A percentile compares a stretch with the other conserved stretches of the same genome.
These are phyloP conservation scores for Entomortierella chlamydospora DNA, from an alignment of 192 early-diverging fungal species.

Conservation along the genomic window DNA sequence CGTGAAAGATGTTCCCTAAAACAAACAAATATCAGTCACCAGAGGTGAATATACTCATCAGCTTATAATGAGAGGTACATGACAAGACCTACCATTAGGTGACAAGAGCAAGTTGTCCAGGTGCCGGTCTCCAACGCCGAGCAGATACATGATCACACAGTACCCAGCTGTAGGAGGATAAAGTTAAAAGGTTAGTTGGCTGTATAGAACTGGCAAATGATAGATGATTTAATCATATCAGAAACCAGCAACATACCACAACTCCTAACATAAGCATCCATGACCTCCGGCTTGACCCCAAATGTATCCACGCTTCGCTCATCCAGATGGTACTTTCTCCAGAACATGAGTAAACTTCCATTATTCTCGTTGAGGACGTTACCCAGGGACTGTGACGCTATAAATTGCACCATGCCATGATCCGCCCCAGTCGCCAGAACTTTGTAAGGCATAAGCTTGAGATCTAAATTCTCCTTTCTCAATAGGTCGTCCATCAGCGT, in stretches of 20 bases:
- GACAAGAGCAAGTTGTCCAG: constrained; percentile 96
- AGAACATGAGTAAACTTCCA: constrained; percentile 83
- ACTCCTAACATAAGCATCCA: constrained; percentile 97
- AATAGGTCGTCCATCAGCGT: constrained; percentile 97
- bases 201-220: neutral
- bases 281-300: constrained; percentile 77
- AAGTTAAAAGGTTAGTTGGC: neutral
- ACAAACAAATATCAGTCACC: neutral
- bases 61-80: neutral
- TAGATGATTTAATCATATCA: neutral
- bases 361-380: constrained; percentile 89
- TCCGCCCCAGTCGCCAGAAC: constrained; percentile 96
- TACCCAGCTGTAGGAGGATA: constrained; percentile 82
- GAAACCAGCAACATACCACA: constrained; percentile 70
- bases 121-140: constrained; percentile 98
- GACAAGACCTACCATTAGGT: constrained; percentile 68
- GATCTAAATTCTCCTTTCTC: constrained; percentile 95
- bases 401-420: constrained; percentile 96
- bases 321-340: constrained; percentile 80
- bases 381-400: constrained; percentile 90
- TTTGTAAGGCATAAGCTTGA: constrained; percentile 93
- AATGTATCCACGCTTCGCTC: constrained; percentile 67
- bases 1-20: constrained; percentile 91
- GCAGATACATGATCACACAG: constrained; percentile 97
- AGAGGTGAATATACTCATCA: no score